Evolutionary conservation across 495 filamentous ascomycete genomes (phyloP).

Genomic region (Penicillium mononematosum): DNA sequence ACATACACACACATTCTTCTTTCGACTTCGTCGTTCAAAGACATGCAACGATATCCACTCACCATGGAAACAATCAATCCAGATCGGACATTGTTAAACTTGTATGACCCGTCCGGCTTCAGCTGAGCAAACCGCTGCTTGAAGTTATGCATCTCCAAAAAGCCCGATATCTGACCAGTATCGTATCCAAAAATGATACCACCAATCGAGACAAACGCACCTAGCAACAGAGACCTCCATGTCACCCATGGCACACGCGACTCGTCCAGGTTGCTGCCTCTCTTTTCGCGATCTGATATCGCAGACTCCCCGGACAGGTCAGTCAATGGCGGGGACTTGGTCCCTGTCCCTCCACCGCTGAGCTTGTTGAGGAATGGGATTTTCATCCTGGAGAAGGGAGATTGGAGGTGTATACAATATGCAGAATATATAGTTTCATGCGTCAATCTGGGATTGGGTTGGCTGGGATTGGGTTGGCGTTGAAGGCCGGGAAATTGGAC

Average conservation of each 20-base stretch:
- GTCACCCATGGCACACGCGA: constrained; percentile 42
- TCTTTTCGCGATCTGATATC: constrained; percentile 14
- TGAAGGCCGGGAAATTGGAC: not conserved
- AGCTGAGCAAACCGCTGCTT: constrained; percentile 41
- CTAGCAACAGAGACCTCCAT: constrained; percentile 46
- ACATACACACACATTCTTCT: too few species aligned
- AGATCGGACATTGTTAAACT: constrained; percentile 50
- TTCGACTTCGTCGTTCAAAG: not conserved
- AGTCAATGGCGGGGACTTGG: constrained; percentile 17
- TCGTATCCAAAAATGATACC: constrained; percentile 61
- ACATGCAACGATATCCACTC: constrained; percentile 7
- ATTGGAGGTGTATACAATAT: not conserved
- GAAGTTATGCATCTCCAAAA: constrained; percentile 60
- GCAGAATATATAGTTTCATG: not conserved
- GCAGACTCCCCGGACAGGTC: constrained; percentile 12
- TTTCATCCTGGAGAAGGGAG: constrained; percentile 11
- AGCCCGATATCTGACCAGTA: constrained; percentile 54
- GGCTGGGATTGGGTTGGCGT: not conserved
- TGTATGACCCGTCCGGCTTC: constrained; percentile 29
- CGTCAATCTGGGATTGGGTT: not conserved
- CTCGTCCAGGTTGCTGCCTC: constrained; percentile 27
- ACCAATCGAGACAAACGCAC: constrained; percentile 59
- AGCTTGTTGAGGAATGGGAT: constrained; percentile 13
- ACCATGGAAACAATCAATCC: constrained; percentile 53
- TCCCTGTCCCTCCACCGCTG: not conserved